These are phyloP conservation scores for Colletotrichum chlorophyti DNA, from an alignment of 2,329 filamentous ascomycete species.

Conservation along the genomic window DNA sequence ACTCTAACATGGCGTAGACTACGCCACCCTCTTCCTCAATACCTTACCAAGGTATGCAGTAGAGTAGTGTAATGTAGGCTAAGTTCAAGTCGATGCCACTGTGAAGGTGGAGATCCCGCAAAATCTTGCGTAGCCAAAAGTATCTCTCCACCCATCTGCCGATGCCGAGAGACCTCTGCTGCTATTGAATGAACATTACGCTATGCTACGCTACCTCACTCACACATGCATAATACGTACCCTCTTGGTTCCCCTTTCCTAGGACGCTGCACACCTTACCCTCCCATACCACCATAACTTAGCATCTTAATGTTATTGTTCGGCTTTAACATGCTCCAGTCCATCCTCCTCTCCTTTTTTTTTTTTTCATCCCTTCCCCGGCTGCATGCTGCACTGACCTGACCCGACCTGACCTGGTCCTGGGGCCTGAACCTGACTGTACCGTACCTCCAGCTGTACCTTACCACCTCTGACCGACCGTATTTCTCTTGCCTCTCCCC, in stretches of 20 bases:
- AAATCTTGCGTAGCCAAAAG: background rate
- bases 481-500: slow-evolving; percentile 29
- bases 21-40: too few relatives aligned
- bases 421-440: slow-evolving; percentile 25
- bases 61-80: slow-evolving; percentile 10
- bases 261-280: slow-evolving; percentile 8
- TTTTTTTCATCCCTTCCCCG: slow-evolving; percentile 24
- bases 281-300: slow-evolving; percentile 20
- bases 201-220: background rate
- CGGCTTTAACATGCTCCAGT: slow-evolving; percentile 29
- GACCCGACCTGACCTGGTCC: slow-evolving; percentile 21
- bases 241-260: background rate
- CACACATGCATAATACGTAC: slow-evolving; percentile 8
- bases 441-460: slow-evolving; percentile 2
- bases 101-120: too few relatives aligned
- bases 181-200: too few relatives aligned
- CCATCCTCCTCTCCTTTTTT: slow-evolving; percentile 1
- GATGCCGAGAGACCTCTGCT: background rate
- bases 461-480: slow-evolving; percentile 18
- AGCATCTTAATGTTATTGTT: slow-evolving; percentile 27
- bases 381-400: slow-evolving; percentile 27
- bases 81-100: too few relatives aligned
- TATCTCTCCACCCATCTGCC: background rate
- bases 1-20: too few relatives aligned
- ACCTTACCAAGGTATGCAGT: too few relatives aligned